Evolutionary conservation across 2,329 filamentous ascomycete genomes (phyloP).

Genomic region (Aspergillus sp.): DNA sequence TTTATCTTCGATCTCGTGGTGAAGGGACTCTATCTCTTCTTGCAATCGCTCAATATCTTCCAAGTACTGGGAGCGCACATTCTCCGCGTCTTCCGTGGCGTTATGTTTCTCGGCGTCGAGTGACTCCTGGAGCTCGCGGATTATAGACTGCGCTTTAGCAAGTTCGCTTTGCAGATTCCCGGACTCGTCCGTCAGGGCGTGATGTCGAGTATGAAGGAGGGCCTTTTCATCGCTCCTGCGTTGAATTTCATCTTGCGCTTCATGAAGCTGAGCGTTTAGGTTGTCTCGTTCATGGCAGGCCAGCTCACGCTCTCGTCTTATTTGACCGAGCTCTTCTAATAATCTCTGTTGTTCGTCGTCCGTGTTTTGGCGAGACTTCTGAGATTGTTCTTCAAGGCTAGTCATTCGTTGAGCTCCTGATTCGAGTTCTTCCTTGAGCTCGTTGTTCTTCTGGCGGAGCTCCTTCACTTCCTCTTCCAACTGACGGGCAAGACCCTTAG

Average conservation of each 20-base stretch:
- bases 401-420: slow-evolving; percentile 43
- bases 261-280: slow-evolving; percentile 50
- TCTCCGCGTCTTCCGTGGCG: slow-evolving; percentile 60
- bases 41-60: slow-evolving; percentile 56
- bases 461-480: slow-evolving; percentile 66
- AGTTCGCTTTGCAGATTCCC: slow-evolving; percentile 66
- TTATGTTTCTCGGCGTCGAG: slow-evolving; percentile 57
- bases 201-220: slow-evolving; percentile 67
- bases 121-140: slow-evolving; percentile 50
- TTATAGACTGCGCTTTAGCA: slow-evolving; percentile 42
- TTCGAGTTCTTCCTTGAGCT: slow-evolving; percentile 45
- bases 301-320: slow-evolving; percentile 45
- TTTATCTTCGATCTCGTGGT: slow-evolving; percentile 66
- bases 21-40: slow-evolving; percentile 60
- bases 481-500: slow-evolving; percentile 72
- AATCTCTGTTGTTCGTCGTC: slow-evolving; percentile 38
- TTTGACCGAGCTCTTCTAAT: slow-evolving; percentile 45
- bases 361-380: slow-evolving; percentile 39
- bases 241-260: slow-evolving; percentile 60
- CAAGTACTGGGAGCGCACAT: slow-evolving; percentile 56
- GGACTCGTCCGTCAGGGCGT: slow-evolving; percentile 66
- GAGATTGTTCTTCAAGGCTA: slow-evolving; percentile 53
- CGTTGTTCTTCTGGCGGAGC: slow-evolving; percentile 47
- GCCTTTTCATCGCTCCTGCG: slow-evolving; percentile 63
- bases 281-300: slow-evolving; percentile 46